Evolutionary conservation across 495 filamentous ascomycete genomes (phyloP), one percentile per base, ranked within the genome.

Genomic region (Letharia columbiana): DNA sequence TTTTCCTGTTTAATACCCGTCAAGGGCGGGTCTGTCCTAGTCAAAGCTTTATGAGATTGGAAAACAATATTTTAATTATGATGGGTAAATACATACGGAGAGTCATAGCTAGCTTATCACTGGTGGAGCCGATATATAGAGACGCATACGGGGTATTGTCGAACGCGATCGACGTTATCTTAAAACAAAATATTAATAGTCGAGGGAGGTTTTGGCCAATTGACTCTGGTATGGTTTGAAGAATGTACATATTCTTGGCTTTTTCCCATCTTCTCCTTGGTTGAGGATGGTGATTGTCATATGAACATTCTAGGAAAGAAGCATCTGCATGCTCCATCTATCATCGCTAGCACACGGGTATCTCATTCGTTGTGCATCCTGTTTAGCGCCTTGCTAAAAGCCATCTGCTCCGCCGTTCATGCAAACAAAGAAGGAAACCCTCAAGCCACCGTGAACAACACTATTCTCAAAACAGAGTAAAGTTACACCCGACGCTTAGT

Each of bases 401-500:
- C 12, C 41, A 33, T 44, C 10, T 28, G 35, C 47, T 15, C 28
- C 33, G n/a, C 49, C 52, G 8, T 11, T 33, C n/a, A 31, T 20
- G 41, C 17, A 42, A 44, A 50, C n/a, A 23, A 44, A 33, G 20
- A 1, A 13, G 11, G 11, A 41, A 37, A 7, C 33, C 47, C 37
- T 54, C 33, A 12, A 28, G 28, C 28, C 8, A 11, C 52, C 3
- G 18, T 35, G 12, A 4, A 56, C 18, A 18, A 56, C 4, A 56
- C 5, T 33, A 13, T 18, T 52, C 44, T 17, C 12, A 33, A 59
- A 33, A 35, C 58, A 15, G 54, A n/a, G 23, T 31, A 60, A 10
- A 49, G 49, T 66, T 61, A 71, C 39, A 60, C 20, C 66, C 76
- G 69, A 61, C 73, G 73, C 68, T 60, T 70, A 37, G 71, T 74